Evolutionary conservation across 1,284 basidiomycete species (phyloP).

Genomic region (Pulchroboletus neoregius): DNA sequence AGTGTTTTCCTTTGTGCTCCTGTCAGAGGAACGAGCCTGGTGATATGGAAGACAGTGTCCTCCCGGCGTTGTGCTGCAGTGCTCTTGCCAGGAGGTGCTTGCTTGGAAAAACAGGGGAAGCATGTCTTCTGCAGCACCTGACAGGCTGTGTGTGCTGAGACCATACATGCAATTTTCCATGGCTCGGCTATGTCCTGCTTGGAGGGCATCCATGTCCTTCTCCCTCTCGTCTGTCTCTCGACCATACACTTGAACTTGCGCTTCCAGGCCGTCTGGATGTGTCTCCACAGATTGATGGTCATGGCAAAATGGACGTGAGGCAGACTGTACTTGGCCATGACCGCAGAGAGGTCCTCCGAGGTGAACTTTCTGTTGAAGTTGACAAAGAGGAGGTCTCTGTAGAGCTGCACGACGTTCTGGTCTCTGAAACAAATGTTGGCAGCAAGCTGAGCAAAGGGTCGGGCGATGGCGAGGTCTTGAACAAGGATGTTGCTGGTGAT

Average conservation of each 20-base stretch:
- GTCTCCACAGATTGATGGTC: conserved; percentile 23
- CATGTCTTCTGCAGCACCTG: too few species aligned
- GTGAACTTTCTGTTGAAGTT: conserved; percentile 25
- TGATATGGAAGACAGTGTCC: too few species aligned
- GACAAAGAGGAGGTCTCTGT: conserved; percentile 25
- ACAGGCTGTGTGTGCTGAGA: too few species aligned
- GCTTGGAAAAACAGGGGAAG: too few species aligned
- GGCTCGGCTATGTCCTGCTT: conserved; percentile 24
- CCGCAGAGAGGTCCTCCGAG: conserved; percentile 14
- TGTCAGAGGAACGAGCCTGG: too few species aligned
- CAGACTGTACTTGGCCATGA: conserved; percentile 7
- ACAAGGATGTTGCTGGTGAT: conserved; percentile 26
- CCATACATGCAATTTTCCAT: conserved; percentile 29
- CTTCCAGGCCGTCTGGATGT: conserved; percentile 28
- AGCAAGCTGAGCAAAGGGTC: conserved; percentile 26
- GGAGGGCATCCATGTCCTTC: conserved; percentile 20
- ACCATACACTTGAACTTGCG: conserved; percentile 14
- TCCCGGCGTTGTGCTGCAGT: too few species aligned
- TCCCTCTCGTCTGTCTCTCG: conserved; percentile 5
- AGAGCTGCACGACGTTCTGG: conserved; percentile 1
- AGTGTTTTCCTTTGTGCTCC: too few species aligned
- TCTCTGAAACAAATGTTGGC: conserved; percentile 8
- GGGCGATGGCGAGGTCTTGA: conserved; percentile 26
- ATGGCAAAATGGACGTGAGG: conserved; percentile 10
- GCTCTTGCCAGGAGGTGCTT: too few species aligned